Evolutionary conservation across 495 filamentous ascomycete species (phyloP).

Genomic region (Tuber indicum): DNA sequence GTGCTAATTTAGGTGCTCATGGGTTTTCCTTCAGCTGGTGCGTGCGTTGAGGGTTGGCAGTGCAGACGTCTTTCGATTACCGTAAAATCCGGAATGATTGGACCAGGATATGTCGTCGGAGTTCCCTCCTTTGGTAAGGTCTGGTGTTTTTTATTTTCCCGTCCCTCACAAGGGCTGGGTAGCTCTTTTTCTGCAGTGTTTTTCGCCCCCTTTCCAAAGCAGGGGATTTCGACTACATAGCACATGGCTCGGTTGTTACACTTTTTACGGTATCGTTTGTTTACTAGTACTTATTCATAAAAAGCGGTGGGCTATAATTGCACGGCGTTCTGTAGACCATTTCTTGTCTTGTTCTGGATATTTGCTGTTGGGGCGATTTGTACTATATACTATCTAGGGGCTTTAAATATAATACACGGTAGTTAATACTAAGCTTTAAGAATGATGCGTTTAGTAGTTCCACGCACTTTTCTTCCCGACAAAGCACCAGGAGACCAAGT

Average conservation of each 20-base stretch:
- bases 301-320: background rate
- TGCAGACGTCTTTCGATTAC: background rate
- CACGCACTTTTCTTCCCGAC: too few species aligned
- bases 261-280: background rate
- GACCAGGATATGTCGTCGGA: background rate
- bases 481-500: background rate
- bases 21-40: background rate
- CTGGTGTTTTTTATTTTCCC: background rate
- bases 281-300: background rate
- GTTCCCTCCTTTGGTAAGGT: background rate
- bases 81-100: background rate
- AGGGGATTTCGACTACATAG: background rate
- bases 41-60: background rate
- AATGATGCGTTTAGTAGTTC: background rate
- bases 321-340: background rate
- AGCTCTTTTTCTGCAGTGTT: background rate
- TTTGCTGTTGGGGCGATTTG: background rate
- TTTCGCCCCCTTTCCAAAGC: background rate
- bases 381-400: background rate
- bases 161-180: background rate
- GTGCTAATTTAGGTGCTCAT: constrained; percentile 47
- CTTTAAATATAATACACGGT: background rate
- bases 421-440: background rate
- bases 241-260: background rate
- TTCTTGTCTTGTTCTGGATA: background rate